phyloP scores from a whole-genome alignment of 2,329 filamentous ascomycete species.

The Nothomitra cinnamomea region DNA sequence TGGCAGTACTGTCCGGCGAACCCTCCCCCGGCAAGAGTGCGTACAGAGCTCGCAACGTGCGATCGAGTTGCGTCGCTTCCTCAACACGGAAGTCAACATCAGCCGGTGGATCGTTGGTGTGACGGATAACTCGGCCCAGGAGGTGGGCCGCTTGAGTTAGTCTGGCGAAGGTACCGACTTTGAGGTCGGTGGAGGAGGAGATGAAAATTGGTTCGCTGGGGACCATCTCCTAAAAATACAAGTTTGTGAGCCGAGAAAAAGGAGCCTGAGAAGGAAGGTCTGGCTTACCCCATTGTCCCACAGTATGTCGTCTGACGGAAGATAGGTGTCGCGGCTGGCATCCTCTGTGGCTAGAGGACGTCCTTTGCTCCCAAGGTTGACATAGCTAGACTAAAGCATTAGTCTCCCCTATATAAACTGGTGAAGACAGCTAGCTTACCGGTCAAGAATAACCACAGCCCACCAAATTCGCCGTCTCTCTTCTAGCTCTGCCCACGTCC shows the following conservation, averaged over 20 bases:
- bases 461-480: constrained; percentile 15
- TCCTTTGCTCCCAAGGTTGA: constrained; percentile 13
- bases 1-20: constrained; percentile 10
- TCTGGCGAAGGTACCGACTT: constrained; percentile 18
- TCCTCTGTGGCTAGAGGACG: constrained; percentile 15
- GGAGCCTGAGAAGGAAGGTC: neutral
- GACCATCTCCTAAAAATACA: constrained; percentile 8
- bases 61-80: constrained; percentile 19
- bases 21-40: constrained; percentile 16
- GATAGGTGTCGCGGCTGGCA: constrained; percentile 11
- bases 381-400: constrained; percentile 11
- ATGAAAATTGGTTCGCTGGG: constrained; percentile 15
- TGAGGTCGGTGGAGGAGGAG: constrained; percentile 12
- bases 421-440: constrained; percentile 6
- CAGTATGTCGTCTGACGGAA: constrained; percentile 13
- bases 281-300: constrained; percentile 11
- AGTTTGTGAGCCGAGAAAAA: neutral
- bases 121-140: constrained; percentile 18
- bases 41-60: constrained; percentile 17
- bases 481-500: constrained; percentile 14
- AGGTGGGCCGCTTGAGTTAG: constrained; percentile 21
- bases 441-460: constrained; percentile 15
- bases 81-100: constrained; percentile 17
- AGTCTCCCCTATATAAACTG: neutral
- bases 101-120: constrained; percentile 17